A percentile compares a stretch with the other conserved stretches of the same genome.
Conservation (phyloP, 2,329 filamentous ascomycete genomes). For the Hypoxylon sp. region DNA sequence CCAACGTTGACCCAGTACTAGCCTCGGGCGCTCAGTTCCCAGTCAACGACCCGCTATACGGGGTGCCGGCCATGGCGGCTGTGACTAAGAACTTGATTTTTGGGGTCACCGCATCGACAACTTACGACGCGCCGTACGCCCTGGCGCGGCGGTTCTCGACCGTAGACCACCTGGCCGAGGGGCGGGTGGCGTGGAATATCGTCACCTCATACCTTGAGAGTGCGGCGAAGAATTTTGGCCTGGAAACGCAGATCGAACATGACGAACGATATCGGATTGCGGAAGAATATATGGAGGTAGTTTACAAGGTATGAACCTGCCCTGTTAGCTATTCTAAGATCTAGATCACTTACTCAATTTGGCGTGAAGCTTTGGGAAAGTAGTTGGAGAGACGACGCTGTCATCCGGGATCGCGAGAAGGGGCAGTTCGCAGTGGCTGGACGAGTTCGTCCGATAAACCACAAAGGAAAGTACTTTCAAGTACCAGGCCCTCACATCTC, state of each 20-base stretch:
- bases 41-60: slow-evolving; percentile 70
- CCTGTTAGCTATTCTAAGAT: background rate
- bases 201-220: slow-evolving; percentile 67
- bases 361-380: slow-evolving; percentile 63
- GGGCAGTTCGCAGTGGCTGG: slow-evolving; percentile 71
- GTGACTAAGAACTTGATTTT: slow-evolving; percentile 75
- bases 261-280: slow-evolving; percentile 73
- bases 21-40: slow-evolving; percentile 74
- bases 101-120: slow-evolving; percentile 73
- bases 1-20: slow-evolving; percentile 64
- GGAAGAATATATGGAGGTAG: slow-evolving; percentile 72
- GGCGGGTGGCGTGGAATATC: slow-evolving; percentile 77
- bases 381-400: slow-evolving; percentile 70
- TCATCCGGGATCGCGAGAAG: slow-evolving; percentile 64
- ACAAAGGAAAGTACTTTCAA: slow-evolving; percentile 69
- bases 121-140: slow-evolving; percentile 73
- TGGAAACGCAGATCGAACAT: slow-evolving; percentile 70
- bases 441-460: slow-evolving; percentile 71
- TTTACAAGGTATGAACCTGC: slow-evolving; percentile 65
- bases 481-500: slow-evolving; percentile 62
- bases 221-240: slow-evolving; percentile 71
- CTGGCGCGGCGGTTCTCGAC: slow-evolving; percentile 73
- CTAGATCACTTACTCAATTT: slow-evolving; percentile 43
- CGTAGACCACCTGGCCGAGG: slow-evolving; percentile 72
- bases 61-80: slow-evolving; percentile 75